phyloP scores from a whole-genome alignment of 2,329 filamentous ascomycete genomes.

The Onygenales sp. region DNA sequence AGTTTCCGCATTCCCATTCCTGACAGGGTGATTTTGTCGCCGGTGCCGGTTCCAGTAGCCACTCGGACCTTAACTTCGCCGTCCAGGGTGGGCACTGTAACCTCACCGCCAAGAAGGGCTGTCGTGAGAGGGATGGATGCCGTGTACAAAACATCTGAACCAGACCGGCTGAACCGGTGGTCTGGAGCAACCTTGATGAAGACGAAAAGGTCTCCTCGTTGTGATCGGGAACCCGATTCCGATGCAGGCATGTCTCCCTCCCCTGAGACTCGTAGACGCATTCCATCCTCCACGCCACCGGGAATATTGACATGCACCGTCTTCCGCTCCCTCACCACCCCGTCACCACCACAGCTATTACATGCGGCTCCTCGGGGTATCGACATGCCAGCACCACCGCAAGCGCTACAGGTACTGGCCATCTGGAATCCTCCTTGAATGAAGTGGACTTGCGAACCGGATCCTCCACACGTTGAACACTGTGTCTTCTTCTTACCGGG shows the following conservation, averaged over 20 bases:
- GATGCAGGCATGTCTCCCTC: constrained; percentile 76
- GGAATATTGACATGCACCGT: constrained; percentile 86
- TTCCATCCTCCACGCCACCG: constrained; percentile 90
- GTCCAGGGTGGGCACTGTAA: constrained; percentile 80
- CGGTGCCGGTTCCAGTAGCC: constrained; percentile 80
- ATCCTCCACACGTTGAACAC: constrained; percentile 76
- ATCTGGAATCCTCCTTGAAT: constrained; percentile 94
- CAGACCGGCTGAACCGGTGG: constrained; percentile 75
- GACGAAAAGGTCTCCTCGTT: constrained; percentile 82
- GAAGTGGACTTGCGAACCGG: constrained; percentile 76
- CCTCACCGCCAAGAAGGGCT: constrained; percentile 82
- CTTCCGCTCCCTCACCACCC: constrained; percentile 73
- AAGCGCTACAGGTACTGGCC: constrained; percentile 76
- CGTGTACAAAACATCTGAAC: constrained; percentile 87
- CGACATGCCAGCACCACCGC: constrained; percentile 66
- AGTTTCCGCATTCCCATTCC: constrained; percentile 94
- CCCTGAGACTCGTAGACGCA: constrained; percentile 75
- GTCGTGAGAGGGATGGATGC: constrained; percentile 87
- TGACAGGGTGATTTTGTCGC: constrained; percentile 77
- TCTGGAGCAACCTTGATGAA: constrained; percentile 84
- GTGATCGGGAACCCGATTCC: constrained; percentile 53
- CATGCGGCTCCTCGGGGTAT: constrained; percentile 78
- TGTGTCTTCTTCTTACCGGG: constrained; percentile 60
- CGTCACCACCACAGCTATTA: constrained; percentile 66
- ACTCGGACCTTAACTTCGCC: constrained; percentile 86